Percentiles rank a stretch among this genome's conserved stretches.
These are phyloP conservation scores for Macrocybe gigantea DNA, from an alignment of 768 basidiomycete species.

Conservation along the genomic window DNA sequence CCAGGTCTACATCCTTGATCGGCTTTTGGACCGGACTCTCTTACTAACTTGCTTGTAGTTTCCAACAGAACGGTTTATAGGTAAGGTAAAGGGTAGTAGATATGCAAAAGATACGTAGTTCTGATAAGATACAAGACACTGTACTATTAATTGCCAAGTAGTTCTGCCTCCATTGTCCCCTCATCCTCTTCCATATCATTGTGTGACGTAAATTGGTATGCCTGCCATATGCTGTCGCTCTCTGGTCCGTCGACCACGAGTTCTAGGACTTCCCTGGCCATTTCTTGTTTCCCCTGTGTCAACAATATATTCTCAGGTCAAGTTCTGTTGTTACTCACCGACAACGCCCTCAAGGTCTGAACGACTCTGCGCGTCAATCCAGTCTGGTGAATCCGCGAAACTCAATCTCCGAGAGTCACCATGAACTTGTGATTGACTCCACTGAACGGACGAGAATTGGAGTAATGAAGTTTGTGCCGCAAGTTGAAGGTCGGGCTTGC, in stretches of 20 bases:
- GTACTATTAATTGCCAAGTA: slow-evolving; percentile 22
- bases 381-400: slow-evolving; percentile 61
- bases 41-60: too few species aligned
- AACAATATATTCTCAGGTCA: slow-evolving; percentile 1
- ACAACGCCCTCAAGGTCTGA: slow-evolving; percentile 31
- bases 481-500: slow-evolving; percentile 44
- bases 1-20: slow-evolving; percentile 23
- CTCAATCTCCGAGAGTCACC: slow-evolving; percentile 69
- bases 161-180: slow-evolving; percentile 52
- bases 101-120: too few species aligned
- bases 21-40: background rate
- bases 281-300: slow-evolving; percentile 28
- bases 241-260: slow-evolving; percentile 70
- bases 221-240: slow-evolving; percentile 57
- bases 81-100: too few species aligned
- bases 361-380: slow-evolving; percentile 37
- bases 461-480: slow-evolving; percentile 51
- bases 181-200: slow-evolving; percentile 41
- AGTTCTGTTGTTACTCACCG: slow-evolving; percentile 36
- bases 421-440: slow-evolving; percentile 66
- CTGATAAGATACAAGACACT: background rate
- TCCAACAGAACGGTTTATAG: too few species aligned
- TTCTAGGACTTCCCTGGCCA: slow-evolving; percentile 57
- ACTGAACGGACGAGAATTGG: slow-evolving; percentile 49
- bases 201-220: slow-evolving; percentile 45